Conservation (phyloP, 306 rosid species). For the Aeschynomene evenia region DNA sequence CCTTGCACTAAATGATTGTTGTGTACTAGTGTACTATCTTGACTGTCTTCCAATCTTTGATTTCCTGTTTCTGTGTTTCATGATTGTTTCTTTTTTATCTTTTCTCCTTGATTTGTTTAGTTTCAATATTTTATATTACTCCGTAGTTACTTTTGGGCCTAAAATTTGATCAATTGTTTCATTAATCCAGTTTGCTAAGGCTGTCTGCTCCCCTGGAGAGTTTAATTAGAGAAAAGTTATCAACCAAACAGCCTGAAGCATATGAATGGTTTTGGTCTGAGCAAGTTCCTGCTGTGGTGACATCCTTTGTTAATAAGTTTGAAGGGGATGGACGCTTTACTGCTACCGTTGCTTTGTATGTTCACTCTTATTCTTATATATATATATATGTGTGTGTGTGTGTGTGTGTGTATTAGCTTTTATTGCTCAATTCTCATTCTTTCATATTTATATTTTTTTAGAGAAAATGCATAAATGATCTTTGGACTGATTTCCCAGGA, state of each 20-base stretch:
- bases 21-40: slow-evolving; percentile 3
- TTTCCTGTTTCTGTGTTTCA: slow-evolving; percentile 2
- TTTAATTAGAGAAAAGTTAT: slow-evolving; percentile 75
- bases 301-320: slow-evolving; percentile 70
- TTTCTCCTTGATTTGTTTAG: slow-evolving; percentile 4
- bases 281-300: slow-evolving; percentile 73
- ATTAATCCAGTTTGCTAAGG: slow-evolving; percentile 70
- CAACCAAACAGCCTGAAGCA: slow-evolving; percentile 76
- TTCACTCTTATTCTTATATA: slow-evolving; percentile 21
- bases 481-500: slow-evolving; percentile 52
- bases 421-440: slow-evolving; percentile 16
- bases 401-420: slow-evolving; percentile 28
- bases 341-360: slow-evolving; percentile 73
- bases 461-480: slow-evolving; percentile 31
- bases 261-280: slow-evolving; percentile 93
- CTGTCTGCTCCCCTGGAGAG: slow-evolving; percentile 83
- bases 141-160: slow-evolving; percentile 29
- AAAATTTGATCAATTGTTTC: slow-evolving; percentile 33
- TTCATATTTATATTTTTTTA: slow-evolving; percentile 19
- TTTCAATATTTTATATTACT: slow-evolving; percentile 24
- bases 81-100: background rate
- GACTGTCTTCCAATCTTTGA: slow-evolving; percentile 8
- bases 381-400: too few species aligned
- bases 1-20: background rate
- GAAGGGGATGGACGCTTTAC: slow-evolving; percentile 64